Evolutionary conservation across 2,329 filamentous ascomycete genomes (phyloP).

Genomic region (Clonostachys byssicola): DNA sequence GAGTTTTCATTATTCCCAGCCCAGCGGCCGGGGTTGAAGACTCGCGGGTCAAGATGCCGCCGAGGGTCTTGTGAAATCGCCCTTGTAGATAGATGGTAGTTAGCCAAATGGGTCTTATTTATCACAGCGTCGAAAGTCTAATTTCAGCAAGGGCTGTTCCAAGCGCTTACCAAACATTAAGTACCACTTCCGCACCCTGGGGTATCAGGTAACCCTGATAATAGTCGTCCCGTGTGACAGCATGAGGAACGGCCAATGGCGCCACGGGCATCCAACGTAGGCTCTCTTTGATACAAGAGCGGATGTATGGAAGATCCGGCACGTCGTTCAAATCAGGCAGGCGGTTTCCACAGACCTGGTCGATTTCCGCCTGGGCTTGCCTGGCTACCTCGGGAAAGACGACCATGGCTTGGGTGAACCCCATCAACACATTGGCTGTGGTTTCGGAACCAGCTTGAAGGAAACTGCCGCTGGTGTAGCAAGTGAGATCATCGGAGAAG

Average conservation of each 20-base stretch:
- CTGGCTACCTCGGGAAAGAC: constrained; percentile 31
- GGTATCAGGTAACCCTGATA: constrained; percentile 36
- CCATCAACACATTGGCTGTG: constrained; percentile 14
- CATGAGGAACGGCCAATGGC: constrained; percentile 29
- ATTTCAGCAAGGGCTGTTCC: neutral
- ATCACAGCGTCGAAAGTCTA: constrained; percentile 29
- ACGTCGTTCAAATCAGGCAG: constrained; percentile 34
- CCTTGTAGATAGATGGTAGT: too few species aligned
- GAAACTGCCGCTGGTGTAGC: constrained; percentile 8
- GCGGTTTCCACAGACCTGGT: constrained; percentile 32
- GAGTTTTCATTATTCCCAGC: constrained; percentile 12
- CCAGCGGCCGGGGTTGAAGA: constrained; percentile 35
- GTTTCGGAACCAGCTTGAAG: constrained; percentile 4
- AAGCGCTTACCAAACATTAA: constrained; percentile 30
- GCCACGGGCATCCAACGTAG: constrained; percentile 39
- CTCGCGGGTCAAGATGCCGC: constrained; percentile 30
- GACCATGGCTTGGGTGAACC: constrained; percentile 40
- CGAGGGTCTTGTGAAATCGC: constrained; percentile 39
- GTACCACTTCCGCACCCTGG: constrained; percentile 31
- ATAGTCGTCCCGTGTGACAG: constrained; percentile 24
- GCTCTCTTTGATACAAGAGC: constrained; percentile 38
- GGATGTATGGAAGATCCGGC: constrained; percentile 35
- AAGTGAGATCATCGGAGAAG: constrained; percentile 11
- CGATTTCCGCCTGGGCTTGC: constrained; percentile 27
- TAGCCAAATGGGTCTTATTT: too few species aligned